These are phyloP conservation scores for Ceratobasidium sp. DNA, from an alignment of 1,284 basidiomycete genomes.

Conservation along the genomic window DNA sequence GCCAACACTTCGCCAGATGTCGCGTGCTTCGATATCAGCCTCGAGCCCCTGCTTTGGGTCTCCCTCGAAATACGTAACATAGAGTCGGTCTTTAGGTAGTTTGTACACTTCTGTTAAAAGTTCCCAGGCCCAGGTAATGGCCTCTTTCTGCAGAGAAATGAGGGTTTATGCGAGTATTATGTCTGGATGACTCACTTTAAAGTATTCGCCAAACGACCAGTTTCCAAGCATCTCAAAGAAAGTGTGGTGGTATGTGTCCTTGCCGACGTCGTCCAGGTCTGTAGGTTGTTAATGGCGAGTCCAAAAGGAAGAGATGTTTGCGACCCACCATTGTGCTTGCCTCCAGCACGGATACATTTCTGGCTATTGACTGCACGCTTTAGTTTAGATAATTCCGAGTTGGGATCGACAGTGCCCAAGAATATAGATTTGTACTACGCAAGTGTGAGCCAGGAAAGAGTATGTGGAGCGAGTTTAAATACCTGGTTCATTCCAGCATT, in stretches of 20 bases:
- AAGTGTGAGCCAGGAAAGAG: constrained; percentile 15
- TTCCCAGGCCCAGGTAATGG: constrained; percentile 92
- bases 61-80: constrained; percentile 98
- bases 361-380: constrained; percentile 95
- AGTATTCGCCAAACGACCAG: constrained; percentile 99
- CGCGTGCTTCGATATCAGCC: constrained; percentile 86
- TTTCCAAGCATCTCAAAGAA: constrained; percentile 99
- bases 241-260: constrained; percentile 95
- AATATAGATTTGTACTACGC: constrained; percentile 96
- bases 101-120: constrained; percentile 89
- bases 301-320: background rate
- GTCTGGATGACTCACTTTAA: constrained; percentile 72
- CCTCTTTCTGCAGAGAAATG: constrained; percentile 73
- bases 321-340: constrained; percentile 91
- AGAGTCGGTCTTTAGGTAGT: constrained; percentile 88
- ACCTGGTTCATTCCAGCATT: constrained; percentile 98
- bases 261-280: constrained; percentile 98
- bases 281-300: background rate
- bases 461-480: constrained; percentile 38
- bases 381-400: constrained; percentile 86
- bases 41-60: constrained; percentile 86
- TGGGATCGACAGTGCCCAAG: constrained; percentile 93
- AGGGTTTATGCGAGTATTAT: constrained; percentile 20
- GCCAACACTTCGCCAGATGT: constrained; percentile 88
- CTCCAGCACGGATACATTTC: constrained; percentile 97